Evolutionary conservation across 805 yeast genomes (phyloP).

Genomic region (Lachancea cidri): DNA sequence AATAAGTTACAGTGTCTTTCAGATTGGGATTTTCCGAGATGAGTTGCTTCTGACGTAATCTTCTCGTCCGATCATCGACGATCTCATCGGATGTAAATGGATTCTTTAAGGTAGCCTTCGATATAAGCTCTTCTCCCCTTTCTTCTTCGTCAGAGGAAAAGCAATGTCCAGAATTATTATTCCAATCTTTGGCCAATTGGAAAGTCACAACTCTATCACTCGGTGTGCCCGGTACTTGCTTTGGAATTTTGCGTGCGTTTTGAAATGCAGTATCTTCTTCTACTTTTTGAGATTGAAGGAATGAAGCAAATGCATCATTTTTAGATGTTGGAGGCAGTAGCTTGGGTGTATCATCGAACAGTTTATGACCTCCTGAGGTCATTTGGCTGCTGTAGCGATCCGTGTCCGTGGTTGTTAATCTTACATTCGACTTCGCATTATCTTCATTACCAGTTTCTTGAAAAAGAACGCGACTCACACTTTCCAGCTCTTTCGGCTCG

Average conservation of each 20-base stretch:
- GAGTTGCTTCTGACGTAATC: constrained; percentile 12
- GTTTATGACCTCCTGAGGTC: background rate
- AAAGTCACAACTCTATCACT: constrained; percentile 31
- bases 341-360: background rate
- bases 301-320: background rate
- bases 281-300: background rate
- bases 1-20: constrained; percentile 25
- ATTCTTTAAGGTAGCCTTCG: constrained; percentile 23
- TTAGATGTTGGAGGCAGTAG: background rate
- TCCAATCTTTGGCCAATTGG: constrained; percentile 33
- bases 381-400: background rate
- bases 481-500: constrained; percentile 10
- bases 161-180: constrained; percentile 21
- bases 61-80: constrained; percentile 13
- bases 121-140: constrained; percentile 13
- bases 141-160: constrained; percentile 16
- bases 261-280: background rate
- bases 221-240: constrained; percentile 33
- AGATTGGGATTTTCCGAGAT: constrained; percentile 19
- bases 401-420: too few species aligned
- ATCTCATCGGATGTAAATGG: constrained; percentile 16
- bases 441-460: constrained; percentile 6
- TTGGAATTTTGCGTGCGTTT: constrained; percentile 10
- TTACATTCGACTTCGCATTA: too few species aligned
- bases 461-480: constrained; percentile 27